These are phyloP conservation scores for Aureobasidium subglaciale DNA, from an alignment of 2,329 filamentous ascomycete species.

Conservation along the genomic window DNA sequence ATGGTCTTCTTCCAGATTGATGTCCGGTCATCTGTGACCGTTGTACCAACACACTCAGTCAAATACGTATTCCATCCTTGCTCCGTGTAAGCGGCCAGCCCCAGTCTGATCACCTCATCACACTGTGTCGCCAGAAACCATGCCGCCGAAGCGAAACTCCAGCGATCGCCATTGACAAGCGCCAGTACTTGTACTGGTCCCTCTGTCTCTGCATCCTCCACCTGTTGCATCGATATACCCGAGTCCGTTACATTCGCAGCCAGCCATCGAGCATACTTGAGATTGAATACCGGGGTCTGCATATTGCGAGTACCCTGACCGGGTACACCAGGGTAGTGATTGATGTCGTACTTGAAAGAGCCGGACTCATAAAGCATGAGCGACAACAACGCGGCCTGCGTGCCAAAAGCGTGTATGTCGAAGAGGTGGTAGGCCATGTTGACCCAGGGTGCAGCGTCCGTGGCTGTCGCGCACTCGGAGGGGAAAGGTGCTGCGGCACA, in stretches of 20 bases:
- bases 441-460: constrained; percentile 53
- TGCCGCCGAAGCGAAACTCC: constrained; percentile 51
- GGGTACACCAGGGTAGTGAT: constrained; percentile 52
- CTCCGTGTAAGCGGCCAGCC: constrained; percentile 40
- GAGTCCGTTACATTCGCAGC: constrained; percentile 23
- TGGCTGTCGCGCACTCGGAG: constrained; percentile 60
- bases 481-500: constrained; percentile 44
- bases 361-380: constrained; percentile 66
- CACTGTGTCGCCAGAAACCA: constrained; percentile 57
- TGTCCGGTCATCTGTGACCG: constrained; percentile 39
- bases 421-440: constrained; percentile 51
- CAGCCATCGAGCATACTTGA: constrained; percentile 48
- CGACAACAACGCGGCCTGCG: constrained; percentile 63
- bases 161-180: constrained; percentile 44
- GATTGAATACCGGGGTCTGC: constrained; percentile 51
- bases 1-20: constrained; percentile 45
- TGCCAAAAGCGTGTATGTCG: constrained; percentile 45
- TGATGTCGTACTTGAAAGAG: constrained; percentile 65
- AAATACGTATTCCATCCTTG: constrained; percentile 49
- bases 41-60: constrained; percentile 46
- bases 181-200: constrained; percentile 42
- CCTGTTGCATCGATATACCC: constrained; percentile 24
- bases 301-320: constrained; percentile 69
- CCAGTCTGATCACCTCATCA: constrained; percentile 33
- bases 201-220: constrained; percentile 25